Evolutionary conservation across 495 filamentous ascomycete species (phyloP), one percentile per base, ranked within the genome.

Genomic region (Neohortaea acidophila): DNA sequence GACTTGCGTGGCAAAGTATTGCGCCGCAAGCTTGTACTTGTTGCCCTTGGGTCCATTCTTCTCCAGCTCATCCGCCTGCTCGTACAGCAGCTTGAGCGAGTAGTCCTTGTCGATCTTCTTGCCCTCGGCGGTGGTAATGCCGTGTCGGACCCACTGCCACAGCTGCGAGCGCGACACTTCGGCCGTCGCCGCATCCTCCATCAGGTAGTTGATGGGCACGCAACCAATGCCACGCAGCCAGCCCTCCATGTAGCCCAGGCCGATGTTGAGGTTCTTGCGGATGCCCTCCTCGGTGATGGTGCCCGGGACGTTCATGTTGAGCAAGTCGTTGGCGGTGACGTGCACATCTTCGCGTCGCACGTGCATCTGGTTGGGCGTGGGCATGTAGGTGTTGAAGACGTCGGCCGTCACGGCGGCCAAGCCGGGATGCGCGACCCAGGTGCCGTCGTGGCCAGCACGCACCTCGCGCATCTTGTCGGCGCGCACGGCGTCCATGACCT

Each of bases 311-410:
- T 96, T 94, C 79, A 94, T 96, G 69, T 99, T 99, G 22, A 99
- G 70, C 18, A 99, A 69, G 54, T 99, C 89, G 54, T 87, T 89
- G 47, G 72, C 77, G 33, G 76, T 76, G 51, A 99, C 73, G 53
- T 72, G 61, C 33, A 94, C 85, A 33, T 94, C 89, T 63, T 94
- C 85, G 46, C 84, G 79, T 29, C 89, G 81, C 38, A 78, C 61
- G 59, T 85, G 86, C 35, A 96, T 70, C 66, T 99, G 89, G 69
- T 99, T 99, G 15, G 91, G 86, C 12, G 91, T 94, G 20, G 89
- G 91, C 89, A 99, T 99, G 67, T 96, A 60, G 67, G 85, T 78
- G 72, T 99, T 94, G 75, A 99, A 99, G 49, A 96, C 72, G 12
- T 94, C 86, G 34, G 73, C 73, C 18, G 89, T 89, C 55, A 99